Conservation (phyloP, 768 basidiomycete species). For the Suillus alpinus region DNA sequence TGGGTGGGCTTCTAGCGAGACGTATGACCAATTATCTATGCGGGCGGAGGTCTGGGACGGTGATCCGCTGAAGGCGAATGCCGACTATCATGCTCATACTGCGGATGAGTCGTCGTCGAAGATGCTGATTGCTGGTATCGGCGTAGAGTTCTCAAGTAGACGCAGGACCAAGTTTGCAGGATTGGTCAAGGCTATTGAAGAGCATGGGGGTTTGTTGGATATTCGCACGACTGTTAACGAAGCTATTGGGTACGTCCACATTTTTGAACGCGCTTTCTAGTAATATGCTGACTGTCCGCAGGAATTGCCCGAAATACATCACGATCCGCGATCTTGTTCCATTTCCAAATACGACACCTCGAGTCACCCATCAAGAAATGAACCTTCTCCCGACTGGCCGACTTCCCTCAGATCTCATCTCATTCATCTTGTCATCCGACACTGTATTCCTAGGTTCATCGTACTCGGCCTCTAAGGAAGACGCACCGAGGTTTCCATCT, state of each 20-base stretch:
- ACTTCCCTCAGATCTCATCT: slow-evolving; percentile 49
- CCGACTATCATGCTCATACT: not conserved
- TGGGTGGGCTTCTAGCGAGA: slow-evolving; percentile 42
- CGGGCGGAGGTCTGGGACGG: slow-evolving; percentile 48
- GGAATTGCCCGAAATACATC: slow-evolving; percentile 73
- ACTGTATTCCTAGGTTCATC: slow-evolving; percentile 58
- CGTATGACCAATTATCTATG: slow-evolving; percentile 34
- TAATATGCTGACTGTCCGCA: slow-evolving; percentile 16
- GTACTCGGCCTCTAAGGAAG: slow-evolving; percentile 38
- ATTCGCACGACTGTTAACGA: slow-evolving; percentile 44
- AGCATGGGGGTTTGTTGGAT: slow-evolving; percentile 32
- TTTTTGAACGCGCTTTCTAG: not conserved
- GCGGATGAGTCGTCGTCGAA: slow-evolving; percentile 14
- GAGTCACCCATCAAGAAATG: slow-evolving; percentile 32
- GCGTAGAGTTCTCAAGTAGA: slow-evolving; percentile 57
- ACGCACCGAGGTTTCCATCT: slow-evolving; percentile 42
- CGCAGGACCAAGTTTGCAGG: slow-evolving; percentile 67
- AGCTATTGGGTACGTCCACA: slow-evolving; percentile 50
- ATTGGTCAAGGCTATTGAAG: slow-evolving; percentile 34
- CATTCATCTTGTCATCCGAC: slow-evolving; percentile 49
- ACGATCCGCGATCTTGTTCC: slow-evolving; percentile 52
- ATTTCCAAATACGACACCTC: slow-evolving; percentile 36
- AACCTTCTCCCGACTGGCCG: slow-evolving; percentile 35
- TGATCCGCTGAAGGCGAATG: slow-evolving; percentile 42
- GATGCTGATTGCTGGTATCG: slow-evolving; percentile 55